Base-by-base conservation (phyloP, 352 stramenopile species). In the Globisporangium spinosum region DNA sequence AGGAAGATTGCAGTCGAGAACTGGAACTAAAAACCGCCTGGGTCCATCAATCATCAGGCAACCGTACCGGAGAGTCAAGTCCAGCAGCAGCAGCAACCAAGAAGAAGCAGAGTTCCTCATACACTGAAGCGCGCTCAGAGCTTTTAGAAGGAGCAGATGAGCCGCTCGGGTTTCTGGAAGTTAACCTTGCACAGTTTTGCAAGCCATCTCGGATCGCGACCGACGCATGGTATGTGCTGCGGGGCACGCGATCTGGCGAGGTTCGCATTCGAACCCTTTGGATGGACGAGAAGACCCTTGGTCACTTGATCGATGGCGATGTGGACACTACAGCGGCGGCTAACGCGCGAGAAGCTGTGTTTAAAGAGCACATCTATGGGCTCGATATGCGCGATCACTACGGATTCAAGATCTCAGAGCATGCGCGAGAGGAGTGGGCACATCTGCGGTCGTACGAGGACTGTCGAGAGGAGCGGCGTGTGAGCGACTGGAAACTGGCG, bases 401-500 rank as follows among this genome's bases (percentile, higher is more conserved):
- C 55, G 85, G 83, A 13, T 93, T 93, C 62, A 71, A 70, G n/a
- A 85, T 93, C 62, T 70, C 82, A 0, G 65, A 79, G 7, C 58
- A 67, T 22, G 71, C 70, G 10, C 62, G 70, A 9, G 60, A 70
- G 23, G 74, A 89, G 23, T 92, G 81, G 80, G 63, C 75, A 9
- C 86, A 94, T 59, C 74, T 94, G 64, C 73, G 74, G 17, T 90
- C 83, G 13, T 94, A 94, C 45, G 67, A 90, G 32, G 81, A 88
- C n/a, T 94, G 82, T 47, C 75, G 86, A 67, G 86, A 94, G 43
- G 68, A 88, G 53, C 79, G 80, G 29, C 86, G 86, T 6, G 65
- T 90, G n/a, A 72, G 80, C 25, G 77, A 90, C 53, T 94, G 86
- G 86, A 78, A 83, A 20, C 65, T 65, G 7, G 66, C 76, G 12